Percentiles rank a stretch among this genome's conserved stretches.
Evolutionary conservation across 2,329 filamentous ascomycete species (phyloP).

Genomic region (Clonostachys solani): DNA sequence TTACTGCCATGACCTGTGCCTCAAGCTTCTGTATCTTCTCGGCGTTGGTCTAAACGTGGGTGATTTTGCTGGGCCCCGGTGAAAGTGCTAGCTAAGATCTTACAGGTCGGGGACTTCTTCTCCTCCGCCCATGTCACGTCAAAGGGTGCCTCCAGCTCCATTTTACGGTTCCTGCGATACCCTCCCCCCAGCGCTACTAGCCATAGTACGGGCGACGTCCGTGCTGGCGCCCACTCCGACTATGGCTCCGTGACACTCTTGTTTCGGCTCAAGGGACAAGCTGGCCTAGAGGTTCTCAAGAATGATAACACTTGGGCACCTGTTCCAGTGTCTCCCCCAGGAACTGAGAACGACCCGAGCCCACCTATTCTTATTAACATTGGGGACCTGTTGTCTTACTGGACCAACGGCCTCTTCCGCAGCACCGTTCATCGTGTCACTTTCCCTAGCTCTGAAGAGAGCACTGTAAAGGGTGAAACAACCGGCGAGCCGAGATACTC

Average conservation of each 20-base stretch:
- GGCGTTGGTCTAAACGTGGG: slow-evolving; percentile 68
- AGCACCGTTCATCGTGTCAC: slow-evolving; percentile 88
- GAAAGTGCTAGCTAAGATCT: background rate
- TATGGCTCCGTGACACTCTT: slow-evolving; percentile 72
- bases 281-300: slow-evolving; percentile 79
- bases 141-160: slow-evolving; percentile 47
- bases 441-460: slow-evolving; percentile 41
- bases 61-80: background rate
- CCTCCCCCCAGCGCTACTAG: slow-evolving; percentile 45
- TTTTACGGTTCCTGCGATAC: slow-evolving; percentile 70
- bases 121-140: slow-evolving; percentile 41
- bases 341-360: slow-evolving; percentile 51
- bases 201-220: slow-evolving; percentile 57
- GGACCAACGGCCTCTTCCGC: slow-evolving; percentile 84
- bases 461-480: slow-evolving; percentile 34
- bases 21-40: slow-evolving; percentile 70
- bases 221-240: slow-evolving; percentile 89
- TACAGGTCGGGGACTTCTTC: slow-evolving; percentile 48
- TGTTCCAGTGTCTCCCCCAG: slow-evolving; percentile 62
- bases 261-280: slow-evolving; percentile 81
- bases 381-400: slow-evolving; percentile 69
- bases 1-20: slow-evolving; percentile 69
- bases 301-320: slow-evolving; percentile 52
- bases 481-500: slow-evolving; percentile 53
- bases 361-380: slow-evolving; percentile 82